Base-by-base conservation (phyloP, 2,329 filamentous ascomycete species). In the Botryosphaeria dothidea region DNA sequence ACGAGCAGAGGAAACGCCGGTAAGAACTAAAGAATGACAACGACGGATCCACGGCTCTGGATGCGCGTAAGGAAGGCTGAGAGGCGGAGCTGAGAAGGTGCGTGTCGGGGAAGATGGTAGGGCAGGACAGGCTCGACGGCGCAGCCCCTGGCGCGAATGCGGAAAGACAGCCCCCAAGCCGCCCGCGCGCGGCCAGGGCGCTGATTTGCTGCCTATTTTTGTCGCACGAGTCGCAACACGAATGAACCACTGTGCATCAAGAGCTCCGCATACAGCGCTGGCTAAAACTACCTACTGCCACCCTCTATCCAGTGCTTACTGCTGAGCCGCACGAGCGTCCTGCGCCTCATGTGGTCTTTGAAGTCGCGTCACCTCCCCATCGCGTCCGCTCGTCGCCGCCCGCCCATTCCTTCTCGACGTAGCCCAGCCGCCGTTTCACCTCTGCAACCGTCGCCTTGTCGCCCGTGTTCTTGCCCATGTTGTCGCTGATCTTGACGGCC, bases 381-480 rank as follows among this genome's bases (percentile, higher is more conserved):
- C 93, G 84, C 60, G 87, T 86, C 31, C 87, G 90, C 81, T 98
- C 94, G 71, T 97, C 91, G 9, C 92, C 93, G 4, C 88, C 89
- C 65, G 85, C 84, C 93, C 95, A 97, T 29, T 87, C 83, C 70
- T 90, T 90, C 80, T 98, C 94, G 4, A 90, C 84, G 74, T 99
- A 98, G 0, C 93, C 93, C 46, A 97, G 84, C 68, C 90, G 85
- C 72, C 86, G 84, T 85, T 99, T 99, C 67, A 98, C 93, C 69
- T 89, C 87, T 65, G 88, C 83, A 0, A 99, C 91, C 1, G 90
- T 92, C 21, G 84, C 84, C 71, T 88, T 87, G 73, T 97, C 90
- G 7, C 95, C 95, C 0, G 93, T 98, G 73, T 99, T 99, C 84
- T 99, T 99, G 51, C 93, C 87, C 69, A 90, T 85, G 73, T 98